These are phyloP conservation scores for Stylosanthes scabra DNA, from an alignment of 331 rosid genomes.

Conservation along the genomic window DNA sequence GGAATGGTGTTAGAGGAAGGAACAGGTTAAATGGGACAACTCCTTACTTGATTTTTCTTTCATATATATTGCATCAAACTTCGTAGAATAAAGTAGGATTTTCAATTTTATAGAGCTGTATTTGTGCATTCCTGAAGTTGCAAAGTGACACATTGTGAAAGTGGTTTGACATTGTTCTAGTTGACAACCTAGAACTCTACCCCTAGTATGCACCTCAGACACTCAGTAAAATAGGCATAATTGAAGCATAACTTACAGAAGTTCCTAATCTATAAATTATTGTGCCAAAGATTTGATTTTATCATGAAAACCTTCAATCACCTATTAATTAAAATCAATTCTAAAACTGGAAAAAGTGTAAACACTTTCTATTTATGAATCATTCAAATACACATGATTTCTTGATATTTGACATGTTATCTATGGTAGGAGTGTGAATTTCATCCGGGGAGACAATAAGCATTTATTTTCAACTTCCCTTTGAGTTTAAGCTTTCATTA, in stretches of 20 bases:
- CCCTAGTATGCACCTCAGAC: background rate
- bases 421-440: background rate
- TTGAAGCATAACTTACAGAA: conserved; percentile 3
- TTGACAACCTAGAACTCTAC: conserved; percentile 22
- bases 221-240: background rate
- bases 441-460: conserved; percentile 18
- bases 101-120: conserved; percentile 16
- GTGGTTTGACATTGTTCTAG: conserved; percentile 20
- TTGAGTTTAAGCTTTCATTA: conserved; percentile 15
- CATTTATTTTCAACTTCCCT: background rate
- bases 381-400: conserved; percentile 32
- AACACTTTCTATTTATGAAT: background rate
- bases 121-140: conserved; percentile 18
- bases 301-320: conserved; percentile 18
- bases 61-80: background rate
- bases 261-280: conserved; percentile 10
- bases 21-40: conserved; percentile 55
- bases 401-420: conserved; percentile 22
- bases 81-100: background rate
- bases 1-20: conserved; percentile 77
- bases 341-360: background rate
- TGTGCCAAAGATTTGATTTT: conserved; percentile 1
- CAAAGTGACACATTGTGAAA: background rate
- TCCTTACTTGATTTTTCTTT: conserved; percentile 2
- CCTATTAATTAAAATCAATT: background rate